Percentiles rank a stretch among this genome's conserved stretches.
Conservation (phyloP, 306 rosid genomes). For the Potentilla sterilis region DNA sequence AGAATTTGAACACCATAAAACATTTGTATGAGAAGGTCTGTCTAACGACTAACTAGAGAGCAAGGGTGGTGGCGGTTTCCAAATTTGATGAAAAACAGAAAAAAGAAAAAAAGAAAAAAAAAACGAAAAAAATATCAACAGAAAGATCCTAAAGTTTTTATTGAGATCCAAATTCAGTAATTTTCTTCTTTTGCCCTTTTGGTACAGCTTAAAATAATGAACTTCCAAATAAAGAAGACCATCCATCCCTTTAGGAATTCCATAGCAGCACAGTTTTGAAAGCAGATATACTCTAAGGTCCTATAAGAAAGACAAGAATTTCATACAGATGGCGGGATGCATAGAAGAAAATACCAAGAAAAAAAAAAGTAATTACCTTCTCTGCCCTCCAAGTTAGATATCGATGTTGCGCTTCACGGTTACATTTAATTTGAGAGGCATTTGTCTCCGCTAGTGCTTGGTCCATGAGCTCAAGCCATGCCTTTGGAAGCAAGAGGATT, state of each 20-base stretch:
- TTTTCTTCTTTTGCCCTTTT: background rate
- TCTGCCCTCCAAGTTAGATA: conserved; percentile 80
- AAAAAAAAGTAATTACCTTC: conserved; percentile 51
- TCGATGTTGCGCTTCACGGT: conserved; percentile 81
- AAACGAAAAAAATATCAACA: background rate
- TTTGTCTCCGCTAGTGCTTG: conserved; percentile 51
- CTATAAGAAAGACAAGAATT: background rate
- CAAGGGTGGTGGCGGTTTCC: background rate
- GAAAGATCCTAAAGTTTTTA: background rate
- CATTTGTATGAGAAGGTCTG: background rate
- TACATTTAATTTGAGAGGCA: conserved; percentile 40
- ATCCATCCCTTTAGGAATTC: background rate
- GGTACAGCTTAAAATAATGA: background rate
- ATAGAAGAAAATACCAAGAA: conserved; percentile 1
- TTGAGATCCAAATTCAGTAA: background rate
- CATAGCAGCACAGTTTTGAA: background rate
- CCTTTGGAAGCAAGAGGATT: conserved; percentile 40
- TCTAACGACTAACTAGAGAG: background rate
- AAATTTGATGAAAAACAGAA: background rate
- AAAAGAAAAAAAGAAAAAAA: too few relatives aligned
- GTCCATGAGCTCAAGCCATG: conserved; percentile 63
- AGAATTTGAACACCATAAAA: background rate
- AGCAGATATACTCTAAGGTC: background rate
- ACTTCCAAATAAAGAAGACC: background rate
- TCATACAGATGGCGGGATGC: background rate